Conservation (phyloP, 441 rosid genomes). For the Bruguiera hainesii region DNA sequence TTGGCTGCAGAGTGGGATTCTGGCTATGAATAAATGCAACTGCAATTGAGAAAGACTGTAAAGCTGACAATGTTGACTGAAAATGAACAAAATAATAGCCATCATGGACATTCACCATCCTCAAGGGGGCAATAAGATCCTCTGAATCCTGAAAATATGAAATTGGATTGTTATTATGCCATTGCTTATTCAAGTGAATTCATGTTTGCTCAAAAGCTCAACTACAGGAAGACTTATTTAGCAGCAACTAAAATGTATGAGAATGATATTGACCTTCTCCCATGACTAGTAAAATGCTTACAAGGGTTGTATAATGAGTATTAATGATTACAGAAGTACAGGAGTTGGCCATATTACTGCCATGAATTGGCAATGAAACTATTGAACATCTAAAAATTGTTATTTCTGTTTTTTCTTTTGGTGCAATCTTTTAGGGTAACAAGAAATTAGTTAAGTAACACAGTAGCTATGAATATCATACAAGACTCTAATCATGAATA, state of each 20-base stretch:
- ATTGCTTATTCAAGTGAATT: slow-evolving; percentile 3
- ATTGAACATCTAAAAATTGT: too few species aligned
- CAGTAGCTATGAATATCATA: not conserved
- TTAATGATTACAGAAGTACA: too few species aligned
- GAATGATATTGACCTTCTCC: not conserved
- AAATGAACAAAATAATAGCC: slow-evolving; percentile 72
- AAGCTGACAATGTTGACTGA: slow-evolving; percentile 55
- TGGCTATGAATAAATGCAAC: slow-evolving; percentile 66
- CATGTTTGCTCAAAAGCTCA: not conserved
- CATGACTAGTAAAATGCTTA: too few species aligned
- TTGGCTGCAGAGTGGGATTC: slow-evolving; percentile 44
- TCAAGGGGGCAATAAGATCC: slow-evolving; percentile 44
- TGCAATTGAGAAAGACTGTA: slow-evolving; percentile 79
- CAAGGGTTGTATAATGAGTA: too few species aligned
- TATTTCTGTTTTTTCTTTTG: too few species aligned
- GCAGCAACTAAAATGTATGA: not conserved
- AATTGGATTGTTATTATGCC: slow-evolving; percentile 12
- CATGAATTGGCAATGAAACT: too few species aligned
- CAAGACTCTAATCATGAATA: not conserved
- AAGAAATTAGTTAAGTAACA: not conserved
- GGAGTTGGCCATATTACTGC: too few species aligned
- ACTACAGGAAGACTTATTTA: not conserved
- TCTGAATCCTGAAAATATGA: slow-evolving; percentile 55
- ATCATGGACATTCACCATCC: slow-evolving; percentile 55
- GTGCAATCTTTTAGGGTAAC: too few species aligned